Conservation (phyloP, 139 green algal species). For the Diplosphaera chodatii region DNA sequence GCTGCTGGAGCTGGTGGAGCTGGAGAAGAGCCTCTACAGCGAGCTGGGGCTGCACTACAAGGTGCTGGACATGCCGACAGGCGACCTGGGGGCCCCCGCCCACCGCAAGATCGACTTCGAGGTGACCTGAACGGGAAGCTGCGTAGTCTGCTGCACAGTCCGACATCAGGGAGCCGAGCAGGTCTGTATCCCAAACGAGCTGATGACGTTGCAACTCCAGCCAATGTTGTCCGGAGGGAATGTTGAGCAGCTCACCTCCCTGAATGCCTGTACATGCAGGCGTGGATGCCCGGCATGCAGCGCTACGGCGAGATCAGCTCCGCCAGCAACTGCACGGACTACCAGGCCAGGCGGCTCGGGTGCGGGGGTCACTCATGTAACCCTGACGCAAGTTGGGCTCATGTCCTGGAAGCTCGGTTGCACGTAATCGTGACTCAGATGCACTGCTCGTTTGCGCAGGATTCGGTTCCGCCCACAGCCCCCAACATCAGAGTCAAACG, state of each 20-base stretch:
- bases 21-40: conserved; percentile 83
- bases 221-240: too few relatives aligned
- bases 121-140: neutral
- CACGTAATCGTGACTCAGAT: too few relatives aligned
- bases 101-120: conserved; percentile 98
- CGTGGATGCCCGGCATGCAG: conserved; percentile 96
- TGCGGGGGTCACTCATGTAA: too few relatives aligned
- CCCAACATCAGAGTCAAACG: neutral
- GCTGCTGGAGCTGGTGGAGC: conserved; percentile 72
- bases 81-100: conserved; percentile 92
- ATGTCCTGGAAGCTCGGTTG: too few relatives aligned
- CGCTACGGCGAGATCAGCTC: conserved; percentile 93
- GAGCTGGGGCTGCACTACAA: conserved; percentile 97
- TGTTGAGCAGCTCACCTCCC: too few relatives aligned
- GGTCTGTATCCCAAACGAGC: too few relatives aligned
- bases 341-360: conserved; percentile 82
- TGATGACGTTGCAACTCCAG: too few relatives aligned
- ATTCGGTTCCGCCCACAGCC: neutral
- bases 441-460: too few relatives aligned
- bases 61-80: conserved; percentile 88
- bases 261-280: too few relatives aligned
- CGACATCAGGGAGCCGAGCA: too few relatives aligned
- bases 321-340: conserved; percentile 99
- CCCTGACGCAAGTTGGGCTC: too few relatives aligned
- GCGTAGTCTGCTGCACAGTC: too few relatives aligned